phyloP scores from a whole-genome alignment of 1,284 basidiomycete genomes.

The Ganoderma sinense region DNA sequence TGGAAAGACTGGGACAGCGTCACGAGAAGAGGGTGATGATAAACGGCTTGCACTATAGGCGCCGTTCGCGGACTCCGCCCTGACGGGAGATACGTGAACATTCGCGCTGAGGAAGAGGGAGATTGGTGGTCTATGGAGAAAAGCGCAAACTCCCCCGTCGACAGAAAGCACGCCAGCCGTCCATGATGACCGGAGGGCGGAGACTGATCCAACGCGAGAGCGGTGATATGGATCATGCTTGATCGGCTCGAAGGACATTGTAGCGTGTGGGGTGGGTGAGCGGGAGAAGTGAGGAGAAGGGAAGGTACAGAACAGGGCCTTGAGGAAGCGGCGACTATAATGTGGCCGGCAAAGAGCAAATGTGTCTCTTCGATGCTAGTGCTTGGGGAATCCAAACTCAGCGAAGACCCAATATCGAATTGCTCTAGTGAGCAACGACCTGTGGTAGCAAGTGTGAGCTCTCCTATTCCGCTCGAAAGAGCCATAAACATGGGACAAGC shows the following conservation, averaged over 20 bases:
- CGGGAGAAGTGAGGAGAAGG: slow-evolving; percentile 38
- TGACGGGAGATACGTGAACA: slow-evolving; percentile 57
- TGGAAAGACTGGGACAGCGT: slow-evolving; percentile 72
- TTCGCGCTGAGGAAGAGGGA: slow-evolving; percentile 49
- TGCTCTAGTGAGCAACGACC: slow-evolving; percentile 64
- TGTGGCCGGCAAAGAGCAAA: slow-evolving; percentile 50
- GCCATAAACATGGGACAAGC: too few relatives aligned
- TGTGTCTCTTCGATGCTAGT: slow-evolving; percentile 33
- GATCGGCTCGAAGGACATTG: slow-evolving; percentile 36
- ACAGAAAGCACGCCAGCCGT: slow-evolving; percentile 67
- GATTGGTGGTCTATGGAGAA: slow-evolving; percentile 58
- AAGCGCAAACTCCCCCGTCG: slow-evolving; percentile 70
- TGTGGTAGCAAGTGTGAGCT: slow-evolving; percentile 33
- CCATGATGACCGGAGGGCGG: slow-evolving; percentile 51
- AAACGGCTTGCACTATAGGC: slow-evolving; percentile 69
- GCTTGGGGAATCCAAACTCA: background rate
- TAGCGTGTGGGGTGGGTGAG: slow-evolving; percentile 38
- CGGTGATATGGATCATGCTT: slow-evolving; percentile 53
- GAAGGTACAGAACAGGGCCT: slow-evolving; percentile 35
- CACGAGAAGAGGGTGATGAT: slow-evolving; percentile 78
- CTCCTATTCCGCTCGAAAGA: too few relatives aligned
- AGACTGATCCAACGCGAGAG: slow-evolving; percentile 75
- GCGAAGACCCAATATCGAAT: slow-evolving; percentile 20
- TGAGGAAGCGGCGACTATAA: slow-evolving; percentile 49
- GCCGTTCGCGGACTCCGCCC: slow-evolving; percentile 47